Base-by-base conservation (phyloP, 1,284 basidiomycete species). In the Fomes fomentarius region DNA sequence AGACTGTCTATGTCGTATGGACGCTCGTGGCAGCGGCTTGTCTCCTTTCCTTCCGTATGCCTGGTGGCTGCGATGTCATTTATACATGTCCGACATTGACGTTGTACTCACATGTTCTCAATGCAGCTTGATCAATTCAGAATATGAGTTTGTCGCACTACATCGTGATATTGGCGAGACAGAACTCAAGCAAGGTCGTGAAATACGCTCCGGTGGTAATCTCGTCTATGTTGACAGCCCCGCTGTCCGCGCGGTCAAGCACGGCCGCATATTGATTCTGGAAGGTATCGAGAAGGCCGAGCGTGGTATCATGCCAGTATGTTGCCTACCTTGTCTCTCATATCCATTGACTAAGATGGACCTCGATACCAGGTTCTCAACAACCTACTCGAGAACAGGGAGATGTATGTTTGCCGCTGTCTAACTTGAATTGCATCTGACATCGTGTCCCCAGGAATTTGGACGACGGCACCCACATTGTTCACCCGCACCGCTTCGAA, bases 221-320 rank as follows among this genome's bases (percentile, higher is more conserved):
- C 71, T 87, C 2, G 76, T 81, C 14, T 86, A 86, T 60, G 80
- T 85, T 15, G 84, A 87, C 61, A 86, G 83, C 62, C 78, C 84
- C 9, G 81, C 84, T 0, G 84, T 87, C 0, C 77, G 76, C 41
- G 84, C 84, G 2, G 84, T 82, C n/a, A 87, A 86, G 62, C 71
- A 81, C 58, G 84, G 84, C 5, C 77, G 84, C 2, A 66, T 87
- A n/a, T 72, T 87, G 17, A 84, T 87, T 50, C 69, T 86, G 47
- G 85, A 87, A 65, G 85, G 84, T 11, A 82, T 87, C 62, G 84
- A 87, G 67, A 86, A 85, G 67, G 84, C 84, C 5, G 84, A 87
- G 62, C 76, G 85, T 26, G 85, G 85, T 17, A 76, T 76, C 21
- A 74, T 76, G 73, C 74, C 73, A 37, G 71, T 71, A 60, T 17